A percentile compares a stretch with the other conserved stretches of the same genome.
phyloP scores from a whole-genome alignment of 257 asterid genomes.

The Petunia secreta region DNA sequence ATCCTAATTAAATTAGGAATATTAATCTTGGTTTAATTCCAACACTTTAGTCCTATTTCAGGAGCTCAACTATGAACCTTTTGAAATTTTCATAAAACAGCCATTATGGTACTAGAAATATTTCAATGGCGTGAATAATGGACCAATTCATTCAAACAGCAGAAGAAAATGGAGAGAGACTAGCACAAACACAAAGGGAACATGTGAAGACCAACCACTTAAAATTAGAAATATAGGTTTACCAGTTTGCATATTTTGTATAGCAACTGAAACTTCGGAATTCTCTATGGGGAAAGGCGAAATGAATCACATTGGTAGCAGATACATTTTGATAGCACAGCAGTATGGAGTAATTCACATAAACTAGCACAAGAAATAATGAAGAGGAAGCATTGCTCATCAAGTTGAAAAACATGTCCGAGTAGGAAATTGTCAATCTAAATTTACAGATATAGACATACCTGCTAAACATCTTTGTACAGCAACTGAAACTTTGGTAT shows the following conservation, averaged over 20 bases:
- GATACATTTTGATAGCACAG: background rate
- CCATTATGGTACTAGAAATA: background rate
- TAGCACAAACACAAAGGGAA: no score
- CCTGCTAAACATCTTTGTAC: conserved; percentile 73
- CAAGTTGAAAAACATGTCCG: background rate
- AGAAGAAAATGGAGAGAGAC: no score
- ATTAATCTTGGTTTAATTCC: no score
- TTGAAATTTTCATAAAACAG: background rate
- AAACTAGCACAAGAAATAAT: background rate
- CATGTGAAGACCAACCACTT: no score
- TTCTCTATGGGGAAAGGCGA: background rate
- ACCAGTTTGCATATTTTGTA: no score
- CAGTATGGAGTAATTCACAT: background rate
- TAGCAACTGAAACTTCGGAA: background rate
- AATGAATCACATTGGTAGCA: background rate
- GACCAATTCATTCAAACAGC: background rate
- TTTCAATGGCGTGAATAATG: background rate
- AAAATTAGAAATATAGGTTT: no score
- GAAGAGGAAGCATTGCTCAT: background rate
- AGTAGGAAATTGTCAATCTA: background rate
- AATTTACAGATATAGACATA: background rate
- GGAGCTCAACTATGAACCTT: background rate
- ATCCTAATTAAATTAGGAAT: background rate
- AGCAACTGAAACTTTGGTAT: conserved; percentile 85
- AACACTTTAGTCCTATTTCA: background rate